Conservation (phyloP, 805 yeast genomes). For the Candida tibetensis region DNA sequence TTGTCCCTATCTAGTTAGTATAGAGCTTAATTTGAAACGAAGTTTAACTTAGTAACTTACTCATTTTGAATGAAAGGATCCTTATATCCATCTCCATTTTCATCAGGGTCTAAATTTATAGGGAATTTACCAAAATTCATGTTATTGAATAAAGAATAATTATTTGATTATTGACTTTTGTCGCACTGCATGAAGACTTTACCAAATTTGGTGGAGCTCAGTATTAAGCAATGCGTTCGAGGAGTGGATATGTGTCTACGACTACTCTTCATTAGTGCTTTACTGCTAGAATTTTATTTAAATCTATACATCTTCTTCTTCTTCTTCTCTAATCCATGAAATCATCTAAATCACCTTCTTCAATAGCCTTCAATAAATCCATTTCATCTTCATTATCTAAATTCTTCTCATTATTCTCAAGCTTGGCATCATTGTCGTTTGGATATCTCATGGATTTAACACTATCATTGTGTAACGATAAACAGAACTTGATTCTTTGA, state of each 20-base stretch:
- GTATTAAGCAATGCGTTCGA: too few species aligned
- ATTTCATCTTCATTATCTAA: constrained; percentile 40
- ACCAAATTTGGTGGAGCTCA: too few species aligned
- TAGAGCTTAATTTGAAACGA: background rate
- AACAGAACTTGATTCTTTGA: constrained; percentile 91
- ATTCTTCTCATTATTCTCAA: constrained; percentile 24
- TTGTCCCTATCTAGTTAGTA: constrained; percentile 19
- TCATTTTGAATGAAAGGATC: constrained; percentile 42
- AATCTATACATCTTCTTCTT: background rate
- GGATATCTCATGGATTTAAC: constrained; percentile 96
- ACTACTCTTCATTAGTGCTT: too few species aligned
- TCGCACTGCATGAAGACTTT: too few species aligned
- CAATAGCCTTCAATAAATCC: constrained; percentile 45
- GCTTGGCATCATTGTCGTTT: constrained; percentile 31
- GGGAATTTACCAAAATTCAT: constrained; percentile 6
- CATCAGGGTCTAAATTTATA: constrained; percentile 26
- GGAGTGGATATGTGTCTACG: too few species aligned
- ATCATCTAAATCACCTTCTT: constrained; percentile 56
- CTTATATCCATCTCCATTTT: constrained; percentile 27
- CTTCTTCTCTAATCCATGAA: constrained; percentile 37
- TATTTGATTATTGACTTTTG: too few species aligned
- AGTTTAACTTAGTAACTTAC: constrained; percentile 26
- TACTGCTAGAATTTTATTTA: too few species aligned
- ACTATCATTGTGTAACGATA: constrained; percentile 84
- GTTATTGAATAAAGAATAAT: too few species aligned